These are phyloP conservation scores for Geosmithia putterillii DNA, from an alignment of 2,329 filamentous ascomycete species.

Conservation along the genomic window DNA sequence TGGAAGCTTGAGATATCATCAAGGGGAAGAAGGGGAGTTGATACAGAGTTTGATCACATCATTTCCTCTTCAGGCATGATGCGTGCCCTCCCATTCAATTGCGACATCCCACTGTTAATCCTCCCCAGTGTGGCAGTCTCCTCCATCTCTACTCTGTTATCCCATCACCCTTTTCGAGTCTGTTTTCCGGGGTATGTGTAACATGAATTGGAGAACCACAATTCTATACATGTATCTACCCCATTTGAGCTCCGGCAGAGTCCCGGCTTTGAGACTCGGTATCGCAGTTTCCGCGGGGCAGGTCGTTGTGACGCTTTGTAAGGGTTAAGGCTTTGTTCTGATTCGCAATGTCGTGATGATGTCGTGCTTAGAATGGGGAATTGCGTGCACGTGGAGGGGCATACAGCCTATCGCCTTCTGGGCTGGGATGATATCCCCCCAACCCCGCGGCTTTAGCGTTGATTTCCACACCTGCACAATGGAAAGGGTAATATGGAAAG, in stretches of 20 bases:
- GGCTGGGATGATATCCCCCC: too few relatives aligned
- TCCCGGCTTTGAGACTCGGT: neutral
- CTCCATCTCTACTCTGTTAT: too few relatives aligned
- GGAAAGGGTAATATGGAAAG: too few relatives aligned
- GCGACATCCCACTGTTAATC: neutral
- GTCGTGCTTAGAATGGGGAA: neutral
- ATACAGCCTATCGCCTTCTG: neutral
- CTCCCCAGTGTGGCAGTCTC: neutral
- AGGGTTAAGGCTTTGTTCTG: too few relatives aligned
- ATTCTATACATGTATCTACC: neutral
- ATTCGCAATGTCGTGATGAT: neutral
- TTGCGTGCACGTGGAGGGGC: neutral
- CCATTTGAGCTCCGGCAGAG: neutral
- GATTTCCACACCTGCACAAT: too few relatives aligned
- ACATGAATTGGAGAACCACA: neutral
- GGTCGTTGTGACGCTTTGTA: too few relatives aligned
- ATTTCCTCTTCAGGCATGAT: neutral
- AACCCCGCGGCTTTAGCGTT: too few relatives aligned
- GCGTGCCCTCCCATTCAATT: neutral
- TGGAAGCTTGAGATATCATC: too few relatives aligned
- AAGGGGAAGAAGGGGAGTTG: too few relatives aligned
- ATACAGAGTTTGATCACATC: neutral
- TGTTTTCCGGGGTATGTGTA: too few relatives aligned
- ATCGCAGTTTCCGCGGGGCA: neutral
- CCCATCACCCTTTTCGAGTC: too few relatives aligned